Evolutionary conservation across 2,329 filamentous ascomycete species (phyloP).

Genomic region (Whalleya microplaca): DNA sequence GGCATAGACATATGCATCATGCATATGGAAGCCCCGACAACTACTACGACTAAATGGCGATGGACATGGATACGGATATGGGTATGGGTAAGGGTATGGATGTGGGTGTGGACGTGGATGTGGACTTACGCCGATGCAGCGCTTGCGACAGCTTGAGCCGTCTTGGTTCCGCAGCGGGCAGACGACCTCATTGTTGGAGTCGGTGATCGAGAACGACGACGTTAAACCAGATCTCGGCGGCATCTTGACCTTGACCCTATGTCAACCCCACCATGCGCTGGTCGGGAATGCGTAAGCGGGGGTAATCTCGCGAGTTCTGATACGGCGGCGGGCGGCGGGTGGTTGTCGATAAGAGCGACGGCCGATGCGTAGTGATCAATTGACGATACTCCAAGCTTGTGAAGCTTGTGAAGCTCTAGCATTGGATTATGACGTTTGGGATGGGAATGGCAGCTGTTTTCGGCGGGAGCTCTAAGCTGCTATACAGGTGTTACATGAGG

Average conservation of each 20-base stretch:
- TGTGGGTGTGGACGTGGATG: no score
- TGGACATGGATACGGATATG: no score
- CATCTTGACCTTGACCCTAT: conserved; percentile 66
- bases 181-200: conserved; percentile 93
- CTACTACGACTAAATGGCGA: no score
- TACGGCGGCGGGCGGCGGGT: no score
- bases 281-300: conserved; percentile 42
- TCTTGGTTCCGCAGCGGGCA: conserved; percentile 96
- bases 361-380: conserved; percentile 29
- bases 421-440: conserved; percentile 23
- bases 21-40: no score
- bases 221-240: conserved; percentile 86
- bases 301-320: conserved; percentile 33
- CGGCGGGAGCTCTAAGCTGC: conserved; percentile 43
- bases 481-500: conserved; percentile 47
- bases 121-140: conserved; percentile 92
- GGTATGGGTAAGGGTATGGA: no score
- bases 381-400: conserved; percentile 16
- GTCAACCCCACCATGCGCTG: conserved; percentile 57
- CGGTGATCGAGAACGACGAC: conserved; percentile 88
- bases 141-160: conserved; percentile 94
- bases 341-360: conserved; percentile 33
- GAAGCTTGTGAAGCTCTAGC: conserved; percentile 26
- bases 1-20: no score
- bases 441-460: conserved; percentile 26